Evolutionary conservation across 257 asterid species (phyloP), one percentile per base, ranked within the genome.

Genomic region (Jacaranda mimosifolia): DNA sequence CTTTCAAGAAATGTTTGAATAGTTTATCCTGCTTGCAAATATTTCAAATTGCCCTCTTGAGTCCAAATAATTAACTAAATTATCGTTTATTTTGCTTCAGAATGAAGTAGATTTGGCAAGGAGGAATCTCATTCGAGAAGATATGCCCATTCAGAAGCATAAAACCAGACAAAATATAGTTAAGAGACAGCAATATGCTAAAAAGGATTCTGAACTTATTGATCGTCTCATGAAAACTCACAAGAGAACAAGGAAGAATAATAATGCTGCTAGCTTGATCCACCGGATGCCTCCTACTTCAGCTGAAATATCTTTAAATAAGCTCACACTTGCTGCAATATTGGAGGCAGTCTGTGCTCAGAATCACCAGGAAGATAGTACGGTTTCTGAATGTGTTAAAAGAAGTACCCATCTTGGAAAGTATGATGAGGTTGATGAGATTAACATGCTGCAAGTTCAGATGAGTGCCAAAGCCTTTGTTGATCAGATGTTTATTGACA

Each of bases 391-490:
- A 43, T 76, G 74, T 68, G 11, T 77, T 38, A 53, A 43, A 17
- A 78, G 52, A 67, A 81, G 53, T 36, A 70, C 63, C n/a, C 77
- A 56, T 74, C 64, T 72, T 10, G 75, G 55, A 19, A 79, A 36
- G 65, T 60, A 60, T 59, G 80, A 77, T 65, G 76, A 68, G 9
- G 81, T 75, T 77, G 83, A 82, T 66, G 85, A 86, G 48, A 78
- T 82, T 9, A 84, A 76, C 79, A 19, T 78, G 79, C 85, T 77
- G 52, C 85, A 72, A 35, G 81, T 83, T 78, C 90, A 84, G 79
- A 84, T 70, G 79, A 88, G 91, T 58, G 87, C 94, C 52, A 87
- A 89, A 85, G 90, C 85, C 35, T 82, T 92, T 26, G 79, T 81
- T 0, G 96, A 92, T 81, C 90, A 81, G 74, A 83, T 87, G 82